Percentiles rank a stretch among this genome's conserved stretches.
Evolutionary conservation across 2,329 filamentous ascomycete species (phyloP).

Genomic region (Aspergillus thermomutatus): DNA sequence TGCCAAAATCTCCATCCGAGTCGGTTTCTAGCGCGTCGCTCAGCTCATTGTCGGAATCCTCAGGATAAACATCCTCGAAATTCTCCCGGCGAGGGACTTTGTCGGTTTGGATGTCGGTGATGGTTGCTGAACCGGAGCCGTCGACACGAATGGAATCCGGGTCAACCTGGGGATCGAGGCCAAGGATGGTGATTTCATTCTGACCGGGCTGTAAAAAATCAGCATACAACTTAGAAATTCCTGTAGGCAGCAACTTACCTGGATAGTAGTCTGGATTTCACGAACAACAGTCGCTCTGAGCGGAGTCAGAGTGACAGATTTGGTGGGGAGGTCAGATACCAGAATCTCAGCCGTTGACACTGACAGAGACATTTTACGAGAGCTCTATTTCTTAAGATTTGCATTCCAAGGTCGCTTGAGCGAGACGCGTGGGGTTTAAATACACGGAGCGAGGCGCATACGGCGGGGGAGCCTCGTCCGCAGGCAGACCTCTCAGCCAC

Average conservation of each 20-base stretch:
- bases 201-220: conserved; percentile 43
- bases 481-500: neutral
- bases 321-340: conserved; percentile 56
- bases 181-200: conserved; percentile 57
- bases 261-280: conserved; percentile 55
- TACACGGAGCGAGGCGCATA: neutral
- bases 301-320: conserved; percentile 62
- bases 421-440: neutral
- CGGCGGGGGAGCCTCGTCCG: neutral
- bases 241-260: conserved; percentile 27
- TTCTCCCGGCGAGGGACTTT: conserved; percentile 54
- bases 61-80: conserved; percentile 54
- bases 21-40: neutral
- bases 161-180: conserved; percentile 53
- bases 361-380: conserved; percentile 11
- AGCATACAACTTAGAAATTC: too few species aligned
- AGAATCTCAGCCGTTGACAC: conserved; percentile 35
- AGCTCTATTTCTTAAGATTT: neutral
- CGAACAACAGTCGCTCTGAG: conserved; percentile 58
- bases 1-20: conserved; percentile 4
- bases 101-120: conserved; percentile 62
- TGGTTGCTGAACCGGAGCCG: conserved; percentile 55
- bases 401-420: neutral
- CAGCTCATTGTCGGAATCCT: conserved; percentile 2
- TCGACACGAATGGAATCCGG: conserved; percentile 60